phyloP scores from a whole-genome alignment of 805 yeast species.

The Lipomyces chichibuensis region DNA sequence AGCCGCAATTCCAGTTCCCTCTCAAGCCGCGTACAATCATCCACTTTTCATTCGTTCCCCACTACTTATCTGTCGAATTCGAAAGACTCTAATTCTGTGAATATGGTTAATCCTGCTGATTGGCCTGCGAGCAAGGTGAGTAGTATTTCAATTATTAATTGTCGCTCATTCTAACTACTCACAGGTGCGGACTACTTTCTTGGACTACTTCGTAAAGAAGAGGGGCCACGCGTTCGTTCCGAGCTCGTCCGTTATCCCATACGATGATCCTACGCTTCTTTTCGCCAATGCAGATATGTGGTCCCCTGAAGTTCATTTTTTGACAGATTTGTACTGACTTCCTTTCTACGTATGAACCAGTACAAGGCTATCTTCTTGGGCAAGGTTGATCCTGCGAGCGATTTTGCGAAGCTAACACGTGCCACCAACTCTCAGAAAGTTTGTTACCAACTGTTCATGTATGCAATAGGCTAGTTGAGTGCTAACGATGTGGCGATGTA shows the following conservation, averaged over 20 bases:
- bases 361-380: constrained; percentile 97
- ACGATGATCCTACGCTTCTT: constrained; percentile 93
- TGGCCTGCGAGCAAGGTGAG: constrained; percentile 34
- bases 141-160: background rate
- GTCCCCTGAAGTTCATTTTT: background rate
- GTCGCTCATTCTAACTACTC: background rate
- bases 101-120: constrained; percentile 17
- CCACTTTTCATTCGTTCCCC: background rate
- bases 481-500: constrained; percentile 2
- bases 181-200: constrained; percentile 78
- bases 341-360: constrained; percentile 75
- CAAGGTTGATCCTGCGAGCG: constrained; percentile 92
- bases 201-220: constrained; percentile 71
- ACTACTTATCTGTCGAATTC: background rate
- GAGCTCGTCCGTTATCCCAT: constrained; percentile 94
- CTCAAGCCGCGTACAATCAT: background rate
- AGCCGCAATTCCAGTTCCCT: background rate
- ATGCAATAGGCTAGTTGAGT: background rate
- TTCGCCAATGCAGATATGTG: constrained; percentile 90
- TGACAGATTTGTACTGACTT: background rate
- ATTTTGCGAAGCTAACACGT: constrained; percentile 78
- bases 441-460: background rate
- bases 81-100: background rate
- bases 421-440: constrained; percentile 91
- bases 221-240: constrained; percentile 80